phyloP scores from a whole-genome alignment of 768 basidiomycete genomes.

The Boletales sp. region DNA sequence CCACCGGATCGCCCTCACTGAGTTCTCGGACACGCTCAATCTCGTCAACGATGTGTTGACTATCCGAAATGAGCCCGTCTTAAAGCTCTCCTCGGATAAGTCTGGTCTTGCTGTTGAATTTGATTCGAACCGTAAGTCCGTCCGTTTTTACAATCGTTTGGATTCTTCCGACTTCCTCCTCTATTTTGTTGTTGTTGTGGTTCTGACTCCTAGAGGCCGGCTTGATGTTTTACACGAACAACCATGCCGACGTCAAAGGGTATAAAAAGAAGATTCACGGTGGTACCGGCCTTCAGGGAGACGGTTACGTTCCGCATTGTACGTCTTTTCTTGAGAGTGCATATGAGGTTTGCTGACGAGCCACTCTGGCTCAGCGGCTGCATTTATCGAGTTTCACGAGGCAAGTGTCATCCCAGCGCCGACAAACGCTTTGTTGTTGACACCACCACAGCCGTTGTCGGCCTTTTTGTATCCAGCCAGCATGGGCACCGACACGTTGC shows the following conservation, averaged over 20 bases:
- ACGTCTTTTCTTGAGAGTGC: background rate
- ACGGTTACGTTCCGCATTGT: conserved; percentile 60
- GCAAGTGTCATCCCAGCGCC: conserved; percentile 24
- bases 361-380: conserved; percentile 42
- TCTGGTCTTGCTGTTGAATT: conserved; percentile 61
- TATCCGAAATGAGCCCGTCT: conserved; percentile 39
- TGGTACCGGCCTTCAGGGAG: conserved; percentile 56
- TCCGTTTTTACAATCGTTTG: too few relatives aligned
- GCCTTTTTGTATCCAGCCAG: conserved; percentile 62
- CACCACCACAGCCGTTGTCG: conserved; percentile 43
- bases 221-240: conserved; percentile 72
- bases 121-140: conserved; percentile 63
- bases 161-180: too few relatives aligned
- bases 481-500: conserved; percentile 55
- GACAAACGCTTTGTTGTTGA: too few relatives aligned
- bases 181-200: too few relatives aligned
- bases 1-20: conserved; percentile 43
- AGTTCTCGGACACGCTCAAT: conserved; percentile 42
- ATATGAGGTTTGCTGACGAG: background rate
- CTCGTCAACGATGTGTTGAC: conserved; percentile 35
- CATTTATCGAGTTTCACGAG: conserved; percentile 68
- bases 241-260: conserved; percentile 41
- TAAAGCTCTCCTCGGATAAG: conserved; percentile 51
- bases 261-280: conserved; percentile 74
- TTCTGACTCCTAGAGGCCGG: conserved; percentile 51